Conservation (phyloP, 306 rosid species). For the Lablab purpureus region DNA sequence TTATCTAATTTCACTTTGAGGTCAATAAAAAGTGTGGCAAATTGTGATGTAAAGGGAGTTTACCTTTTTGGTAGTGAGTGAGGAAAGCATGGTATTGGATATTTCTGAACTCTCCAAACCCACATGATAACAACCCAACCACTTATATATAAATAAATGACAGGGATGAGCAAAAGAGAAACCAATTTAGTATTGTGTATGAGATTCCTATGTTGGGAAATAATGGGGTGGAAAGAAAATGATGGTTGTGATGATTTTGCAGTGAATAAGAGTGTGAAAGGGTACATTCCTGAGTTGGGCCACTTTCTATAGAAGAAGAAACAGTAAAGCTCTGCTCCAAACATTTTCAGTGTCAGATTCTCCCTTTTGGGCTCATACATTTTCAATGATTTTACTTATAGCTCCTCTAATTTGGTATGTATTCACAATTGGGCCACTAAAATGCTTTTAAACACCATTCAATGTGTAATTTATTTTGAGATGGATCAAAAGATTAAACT, state of each 20-base stretch:
- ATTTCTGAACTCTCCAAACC: background rate
- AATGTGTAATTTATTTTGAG: no score
- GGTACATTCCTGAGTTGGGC: constrained; percentile 40
- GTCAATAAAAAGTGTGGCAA: constrained; percentile 42
- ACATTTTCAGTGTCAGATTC: constrained; percentile 21
- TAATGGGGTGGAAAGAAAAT: no score
- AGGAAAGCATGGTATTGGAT: constrained; percentile 17
- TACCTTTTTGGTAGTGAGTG: constrained; percentile 40
- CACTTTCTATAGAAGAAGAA: constrained; percentile 31
- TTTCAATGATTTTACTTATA: background rate
- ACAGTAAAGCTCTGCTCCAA: background rate
- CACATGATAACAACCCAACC: constrained; percentile 35
- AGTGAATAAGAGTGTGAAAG: background rate
- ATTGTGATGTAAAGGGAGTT: constrained; percentile 39
- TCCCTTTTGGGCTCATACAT: constrained; percentile 30
- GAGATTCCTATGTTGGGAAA: no score
- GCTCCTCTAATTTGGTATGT: background rate
- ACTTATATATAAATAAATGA: background rate
- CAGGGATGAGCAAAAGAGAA: no score
- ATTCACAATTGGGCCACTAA: background rate
- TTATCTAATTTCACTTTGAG: constrained; percentile 17
- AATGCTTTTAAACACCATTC: no score
- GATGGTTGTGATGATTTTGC: constrained; percentile 31
- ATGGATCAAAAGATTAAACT: no score
- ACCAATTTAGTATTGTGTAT: no score